Evolutionary conservation across 768 basidiomycete genomes (phyloP), one percentile per base, ranked within the genome.

Genomic region (Tricholoma furcatifolium): DNA sequence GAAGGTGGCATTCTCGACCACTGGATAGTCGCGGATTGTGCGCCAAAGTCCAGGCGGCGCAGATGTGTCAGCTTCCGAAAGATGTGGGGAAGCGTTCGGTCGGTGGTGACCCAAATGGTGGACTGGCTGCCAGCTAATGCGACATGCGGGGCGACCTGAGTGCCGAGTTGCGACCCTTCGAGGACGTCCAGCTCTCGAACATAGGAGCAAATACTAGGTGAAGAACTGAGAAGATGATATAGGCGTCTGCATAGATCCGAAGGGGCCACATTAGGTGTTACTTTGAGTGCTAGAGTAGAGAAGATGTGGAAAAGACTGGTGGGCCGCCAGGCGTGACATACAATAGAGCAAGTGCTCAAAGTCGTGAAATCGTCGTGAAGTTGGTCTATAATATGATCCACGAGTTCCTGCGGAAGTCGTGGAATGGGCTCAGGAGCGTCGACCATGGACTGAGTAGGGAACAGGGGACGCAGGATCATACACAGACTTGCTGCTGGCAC

Each of bases 321-420:
- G 11, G 70, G 68, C 11, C 73, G 67, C 74, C 76, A 79, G 30
- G 70, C 64, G 2, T 64, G 63, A 58, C 66, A 69, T 2, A 76
- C 72, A 44, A 67, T 66, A 3, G 75, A 65, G 52, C 76, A 78
- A 34, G 51, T 50, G 39, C 47, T 58, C 42, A 77, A 60, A 17
- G 69, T 55, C 36, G 47, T 3, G 17, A 55, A 56, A 50, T 75
- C 70, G 56, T 72, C 66, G 60, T 71, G 60, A 32, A 78, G 65
- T 55, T 76, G 67, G 66, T 77, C 77, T 61, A 79, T 66, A 58
- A 77, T 72, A 50, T 72, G 62, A 67, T 78, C 77, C n/a, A 74
- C 67, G 39, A 77, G 71, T 59, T 78, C 76, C 58, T 78, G 76
- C 1, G 76, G 76, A 9, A 77, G 68, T 31, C 51, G 59, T 23